A percentile compares a stretch with the other conserved stretches of the same genome.
Conservation (phyloP, 1,284 basidiomycete species). For the Abortiporus biennis region DNA sequence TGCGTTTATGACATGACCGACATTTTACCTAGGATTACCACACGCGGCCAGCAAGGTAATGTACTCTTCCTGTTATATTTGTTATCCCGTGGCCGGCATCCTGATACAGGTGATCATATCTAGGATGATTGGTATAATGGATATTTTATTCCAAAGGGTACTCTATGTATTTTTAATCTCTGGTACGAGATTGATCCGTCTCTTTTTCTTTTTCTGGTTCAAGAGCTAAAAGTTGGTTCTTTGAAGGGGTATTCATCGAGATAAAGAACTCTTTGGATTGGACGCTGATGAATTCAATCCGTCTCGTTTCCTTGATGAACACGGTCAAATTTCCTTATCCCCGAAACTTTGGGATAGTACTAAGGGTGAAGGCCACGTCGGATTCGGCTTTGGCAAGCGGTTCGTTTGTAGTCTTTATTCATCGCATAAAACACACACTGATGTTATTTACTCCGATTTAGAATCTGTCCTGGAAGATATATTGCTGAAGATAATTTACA, state of each 20-base stretch:
- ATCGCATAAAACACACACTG: background rate
- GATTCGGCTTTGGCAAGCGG: background rate
- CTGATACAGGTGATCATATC: no score
- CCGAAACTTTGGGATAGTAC: background rate
- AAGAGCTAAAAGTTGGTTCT: background rate
- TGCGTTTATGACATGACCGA: no score
- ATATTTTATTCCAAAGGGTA: conserved; percentile 19
- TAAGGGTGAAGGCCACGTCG: background rate
- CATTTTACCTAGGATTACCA: background rate
- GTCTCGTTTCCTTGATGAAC: background rate
- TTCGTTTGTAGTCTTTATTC: background rate
- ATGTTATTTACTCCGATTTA: background rate
- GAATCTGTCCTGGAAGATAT: conserved; percentile 8
- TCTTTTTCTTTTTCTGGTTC: background rate
- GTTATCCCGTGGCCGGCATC: background rate
- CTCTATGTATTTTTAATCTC: conserved; percentile 10
- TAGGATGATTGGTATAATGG: conserved; percentile 18
- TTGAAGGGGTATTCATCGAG: background rate
- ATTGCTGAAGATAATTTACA: conserved; percentile 7
- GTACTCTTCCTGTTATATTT: background rate
- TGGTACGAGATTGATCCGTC: conserved; percentile 4
- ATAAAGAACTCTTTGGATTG: background rate
- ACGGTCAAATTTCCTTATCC: background rate
- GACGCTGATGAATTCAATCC: conserved; percentile 4
- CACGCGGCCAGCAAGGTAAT: background rate